A percentile compares a stretch with the other conserved stretches of the same genome.
Evolutionary conservation across 1,284 basidiomycete genomes (phyloP).

Genomic region (Melampsora larici-populina): DNA sequence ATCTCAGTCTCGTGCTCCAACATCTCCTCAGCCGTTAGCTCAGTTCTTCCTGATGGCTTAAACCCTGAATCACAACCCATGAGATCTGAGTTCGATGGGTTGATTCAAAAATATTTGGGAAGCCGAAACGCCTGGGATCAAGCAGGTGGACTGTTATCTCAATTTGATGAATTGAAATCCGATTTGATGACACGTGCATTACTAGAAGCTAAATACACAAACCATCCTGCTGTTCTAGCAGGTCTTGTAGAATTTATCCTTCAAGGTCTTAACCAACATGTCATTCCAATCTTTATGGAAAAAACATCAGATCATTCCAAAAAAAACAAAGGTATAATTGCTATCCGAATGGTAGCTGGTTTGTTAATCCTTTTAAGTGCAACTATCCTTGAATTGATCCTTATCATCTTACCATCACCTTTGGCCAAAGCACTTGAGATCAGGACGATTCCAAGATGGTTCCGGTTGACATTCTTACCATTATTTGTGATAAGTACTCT

Average conservation of each 20-base stretch:
- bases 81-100: slow-evolving; percentile 12
- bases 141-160: slow-evolving; percentile 17
- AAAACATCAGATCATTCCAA: neutral
- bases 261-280: slow-evolving; percentile 23
- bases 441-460: slow-evolving; percentile 11
- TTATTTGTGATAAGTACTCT: slow-evolving; percentile 4
- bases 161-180: slow-evolving; percentile 13
- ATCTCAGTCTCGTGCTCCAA: neutral
- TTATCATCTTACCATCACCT: slow-evolving; percentile 29
- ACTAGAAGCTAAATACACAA: slow-evolving; percentile 32
- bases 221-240: slow-evolving; percentile 34
- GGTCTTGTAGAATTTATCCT: slow-evolving; percentile 28
- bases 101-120: slow-evolving; percentile 19
- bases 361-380: slow-evolving; percentile 17
- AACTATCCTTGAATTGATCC: slow-evolving; percentile 10
- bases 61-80: slow-evolving; percentile 23
- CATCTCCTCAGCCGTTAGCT: slow-evolving; percentile 12
- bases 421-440: neutral
- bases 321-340: neutral
- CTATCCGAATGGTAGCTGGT: slow-evolving; percentile 22
- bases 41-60: slow-evolving; percentile 10
- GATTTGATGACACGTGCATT: slow-evolving; percentile 25
- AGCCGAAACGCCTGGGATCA: neutral
- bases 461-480: slow-evolving; percentile 26
- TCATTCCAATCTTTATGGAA: slow-evolving; percentile 14